Percentiles rank a stretch among this genome's conserved stretches.
phyloP scores from a whole-genome alignment of 352 stramenopile genomes.

The Phytophthora ohioensis region DNA sequence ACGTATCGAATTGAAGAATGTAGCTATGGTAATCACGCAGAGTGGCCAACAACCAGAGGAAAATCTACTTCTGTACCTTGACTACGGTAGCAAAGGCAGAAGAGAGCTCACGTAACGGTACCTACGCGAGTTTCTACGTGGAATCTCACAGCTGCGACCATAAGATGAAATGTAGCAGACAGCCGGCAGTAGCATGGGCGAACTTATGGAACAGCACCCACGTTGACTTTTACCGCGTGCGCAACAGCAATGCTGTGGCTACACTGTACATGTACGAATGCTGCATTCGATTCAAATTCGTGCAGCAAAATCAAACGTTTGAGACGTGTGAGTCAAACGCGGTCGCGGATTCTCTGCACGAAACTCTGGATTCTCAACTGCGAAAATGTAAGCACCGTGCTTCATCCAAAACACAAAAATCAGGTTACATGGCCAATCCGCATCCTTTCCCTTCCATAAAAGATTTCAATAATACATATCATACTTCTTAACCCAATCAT shows the following conservation, averaged over 20 bases:
- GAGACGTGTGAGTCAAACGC: slow-evolving; percentile 28
- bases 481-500: not conserved
- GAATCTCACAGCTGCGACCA: too few species aligned
- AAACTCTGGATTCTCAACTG: slow-evolving; percentile 20
- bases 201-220: too few species aligned
- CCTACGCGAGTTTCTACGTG: too few species aligned
- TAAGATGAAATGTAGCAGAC: too few species aligned
- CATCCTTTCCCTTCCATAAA: slow-evolving; percentile 11
- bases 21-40: slow-evolving; percentile 12
- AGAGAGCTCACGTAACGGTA: too few species aligned
- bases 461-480: not conserved
- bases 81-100: too few species aligned
- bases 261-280: too few species aligned
- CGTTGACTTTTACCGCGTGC: not conserved
- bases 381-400: not conserved
- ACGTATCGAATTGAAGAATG: slow-evolving; percentile 9
- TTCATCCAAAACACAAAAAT: slow-evolving; percentile 3
- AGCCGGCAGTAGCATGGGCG: too few species aligned
- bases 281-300: not conserved
- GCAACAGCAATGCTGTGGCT: too few species aligned
- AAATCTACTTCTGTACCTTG: not conserved
- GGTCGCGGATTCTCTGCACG: slow-evolving; percentile 19
- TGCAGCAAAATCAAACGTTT: slow-evolving; percentile 3
- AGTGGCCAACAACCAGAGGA: slow-evolving; percentile 12
- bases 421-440: slow-evolving; percentile 3